phyloP scores from a whole-genome alignment of 441 rosid species.

The Euphorbia celastroides region DNA sequence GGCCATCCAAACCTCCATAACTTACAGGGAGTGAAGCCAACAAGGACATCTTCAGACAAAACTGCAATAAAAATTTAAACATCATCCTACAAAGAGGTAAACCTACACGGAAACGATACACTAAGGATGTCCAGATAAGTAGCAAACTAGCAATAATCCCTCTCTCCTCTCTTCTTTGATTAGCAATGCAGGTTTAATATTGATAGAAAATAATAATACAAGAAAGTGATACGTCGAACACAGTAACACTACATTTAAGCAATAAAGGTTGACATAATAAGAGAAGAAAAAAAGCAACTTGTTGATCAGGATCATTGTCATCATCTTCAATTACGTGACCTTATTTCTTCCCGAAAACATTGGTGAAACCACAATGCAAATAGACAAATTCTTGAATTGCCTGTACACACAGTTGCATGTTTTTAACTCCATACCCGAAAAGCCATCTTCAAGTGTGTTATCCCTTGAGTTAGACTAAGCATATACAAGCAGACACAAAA shows the following conservation, averaged over 20 bases:
- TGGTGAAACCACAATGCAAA: not conserved
- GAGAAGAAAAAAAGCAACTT: not conserved
- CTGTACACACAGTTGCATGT: not conserved
- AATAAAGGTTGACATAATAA: constrained; percentile 1
- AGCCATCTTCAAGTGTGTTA: not conserved
- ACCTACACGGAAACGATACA: not conserved
- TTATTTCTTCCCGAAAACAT: not conserved
- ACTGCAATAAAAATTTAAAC: constrained; percentile 34
- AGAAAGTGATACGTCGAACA: not conserved
- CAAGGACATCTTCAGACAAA: constrained; percentile 72
- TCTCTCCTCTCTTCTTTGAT: not conserved
- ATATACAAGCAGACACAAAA: not conserved
- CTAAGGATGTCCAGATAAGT: not conserved
- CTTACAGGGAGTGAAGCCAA: constrained; percentile 64
- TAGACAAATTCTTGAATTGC: not conserved
- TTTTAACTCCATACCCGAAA: not conserved
- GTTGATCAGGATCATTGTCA: not conserved
- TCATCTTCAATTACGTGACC: not conserved
- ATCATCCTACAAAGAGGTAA: not conserved
- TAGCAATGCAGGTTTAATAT: not conserved
- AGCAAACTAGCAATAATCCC: not conserved
- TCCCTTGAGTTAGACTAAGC: not conserved
- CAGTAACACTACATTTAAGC: not conserved
- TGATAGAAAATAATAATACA: not conserved
- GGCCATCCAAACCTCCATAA: constrained; percentile 76